phyloP scores from a whole-genome alignment of 768 basidiomycete species.

The Boletus vermiculosoides region DNA sequence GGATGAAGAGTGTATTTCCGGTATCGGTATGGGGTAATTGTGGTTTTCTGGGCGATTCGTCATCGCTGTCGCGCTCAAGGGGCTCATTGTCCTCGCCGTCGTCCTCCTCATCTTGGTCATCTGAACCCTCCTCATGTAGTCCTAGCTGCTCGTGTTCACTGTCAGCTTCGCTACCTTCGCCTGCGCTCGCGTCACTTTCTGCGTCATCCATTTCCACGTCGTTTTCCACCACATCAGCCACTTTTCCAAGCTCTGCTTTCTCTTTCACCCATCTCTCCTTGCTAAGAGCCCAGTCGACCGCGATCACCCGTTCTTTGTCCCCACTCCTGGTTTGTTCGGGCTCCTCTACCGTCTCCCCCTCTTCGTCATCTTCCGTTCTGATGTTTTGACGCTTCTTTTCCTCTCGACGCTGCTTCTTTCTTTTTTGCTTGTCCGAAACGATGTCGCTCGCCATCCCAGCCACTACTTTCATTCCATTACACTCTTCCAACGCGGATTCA shows the following conservation, averaged over 20 bases:
- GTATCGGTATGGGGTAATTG: slow-evolving; percentile 79
- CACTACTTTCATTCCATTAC: slow-evolving; percentile 72
- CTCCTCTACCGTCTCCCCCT: slow-evolving; percentile 37
- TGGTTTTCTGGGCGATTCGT: slow-evolving; percentile 55
- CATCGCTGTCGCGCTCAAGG: slow-evolving; percentile 14
- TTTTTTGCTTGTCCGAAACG: slow-evolving; percentile 63
- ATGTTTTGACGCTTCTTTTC: slow-evolving; percentile 42
- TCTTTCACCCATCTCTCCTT: slow-evolving; percentile 91
- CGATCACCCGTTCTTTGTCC: slow-evolving; percentile 62
- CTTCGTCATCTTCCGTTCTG: slow-evolving; percentile 36
- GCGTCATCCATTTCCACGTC: slow-evolving; percentile 36
- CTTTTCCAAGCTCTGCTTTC: slow-evolving; percentile 51
- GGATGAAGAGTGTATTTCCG: slow-evolving; percentile 90
- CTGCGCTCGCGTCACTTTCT: slow-evolving; percentile 17
- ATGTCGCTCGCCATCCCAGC: slow-evolving; percentile 60
- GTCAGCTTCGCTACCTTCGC: slow-evolving; percentile 32
- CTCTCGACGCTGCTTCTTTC: slow-evolving; percentile 56
- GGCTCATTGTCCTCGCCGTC: slow-evolving; percentile 23
- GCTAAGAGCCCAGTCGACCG: slow-evolving; percentile 96
- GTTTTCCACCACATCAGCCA: slow-evolving; percentile 28
- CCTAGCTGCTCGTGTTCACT: slow-evolving; percentile 45
- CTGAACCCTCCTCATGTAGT: slow-evolving; percentile 35
- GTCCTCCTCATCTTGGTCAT: slow-evolving; percentile 32
- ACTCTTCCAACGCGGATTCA: slow-evolving; percentile 72
- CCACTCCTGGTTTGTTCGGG: slow-evolving; percentile 35